Base-by-base conservation (phyloP, 225 moss, liverwort and hornwort genomes). In the Takakia lepidozioides region DNA sequence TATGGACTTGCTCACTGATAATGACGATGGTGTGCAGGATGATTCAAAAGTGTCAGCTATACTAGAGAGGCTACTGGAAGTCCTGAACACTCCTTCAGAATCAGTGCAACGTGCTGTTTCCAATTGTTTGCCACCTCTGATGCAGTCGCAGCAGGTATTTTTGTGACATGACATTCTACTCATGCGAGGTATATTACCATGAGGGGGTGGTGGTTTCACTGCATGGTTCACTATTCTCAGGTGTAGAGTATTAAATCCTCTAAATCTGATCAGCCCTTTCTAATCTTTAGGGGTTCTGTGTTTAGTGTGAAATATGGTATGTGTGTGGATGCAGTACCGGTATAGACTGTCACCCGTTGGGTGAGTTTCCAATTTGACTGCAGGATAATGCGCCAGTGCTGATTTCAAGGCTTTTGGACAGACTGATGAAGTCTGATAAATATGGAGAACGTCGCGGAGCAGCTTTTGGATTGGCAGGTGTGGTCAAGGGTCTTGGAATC, bases 391-490 rank as follows among this genome's bases (percentile, higher is more conserved):
- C 91, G 29, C 64, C 65, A 52, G 64, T 17, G 4, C 56, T 99
- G 53, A 58, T 99, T 30, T 48, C 54, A 41, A 81, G 44, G 57
- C 81, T 99, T 20, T 55, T 99, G 50, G 78, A 79, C 13, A 78
- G 58, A 56, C 66, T 99, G 1, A 64, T 74, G 78, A 71, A 63
- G 44, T 85, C 87, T 54, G 98, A 99, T 10, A 99, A 88, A 52
- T 99, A 99, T 41, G 98, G 87, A 44, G 98, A 99, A 72, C 75
- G 91, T 17, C 71, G 91, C 43, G 98, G 98, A 29, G 91, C 98
- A 71, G 98, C 98, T 39, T 99, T 99, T 83, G 98, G 98, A 55
- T 66, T 99, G 63, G 98, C 98, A 63, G 98, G 98, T 51, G 72
- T 99, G 34, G 82, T 99, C 39, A 87, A 99, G 62, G 98, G 98